phyloP scores from a whole-genome alignment of 2,329 filamentous ascomycete genomes.

The Ceratocystis lukuohia region DNA sequence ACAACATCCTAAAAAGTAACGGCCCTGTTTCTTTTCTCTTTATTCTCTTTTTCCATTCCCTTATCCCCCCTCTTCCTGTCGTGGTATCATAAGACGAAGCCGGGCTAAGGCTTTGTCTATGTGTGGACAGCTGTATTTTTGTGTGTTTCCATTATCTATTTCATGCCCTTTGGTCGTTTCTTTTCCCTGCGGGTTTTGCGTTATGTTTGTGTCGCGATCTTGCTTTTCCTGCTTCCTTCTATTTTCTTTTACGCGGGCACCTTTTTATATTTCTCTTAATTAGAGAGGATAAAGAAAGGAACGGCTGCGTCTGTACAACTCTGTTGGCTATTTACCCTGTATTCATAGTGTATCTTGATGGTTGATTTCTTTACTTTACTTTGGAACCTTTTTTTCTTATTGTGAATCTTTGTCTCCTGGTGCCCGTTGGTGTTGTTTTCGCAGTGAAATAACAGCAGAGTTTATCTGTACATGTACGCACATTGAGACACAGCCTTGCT shows the following conservation, averaged over 20 bases:
- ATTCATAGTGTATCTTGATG: conserved; percentile 18
- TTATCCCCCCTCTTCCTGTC: background rate
- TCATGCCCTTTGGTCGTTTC: background rate
- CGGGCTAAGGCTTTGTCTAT: background rate
- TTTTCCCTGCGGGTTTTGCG: background rate
- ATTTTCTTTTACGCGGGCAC: background rate
- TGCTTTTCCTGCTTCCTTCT: conserved; percentile 3
- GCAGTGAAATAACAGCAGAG: background rate
- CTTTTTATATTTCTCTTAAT: background rate
- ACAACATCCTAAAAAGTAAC: conserved; percentile 11
- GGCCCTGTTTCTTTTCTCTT: background rate
- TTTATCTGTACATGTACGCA: background rate
- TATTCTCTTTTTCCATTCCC: background rate
- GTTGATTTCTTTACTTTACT: conserved; percentile 13
- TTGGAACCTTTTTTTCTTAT: too few species aligned
- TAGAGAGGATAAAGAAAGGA: background rate
- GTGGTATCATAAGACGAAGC: background rate
- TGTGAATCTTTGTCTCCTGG: too few species aligned
- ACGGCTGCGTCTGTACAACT: conserved; percentile 7
- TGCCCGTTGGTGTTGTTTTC: background rate
- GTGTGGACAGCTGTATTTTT: conserved; percentile 8
- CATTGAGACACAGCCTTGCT: background rate
- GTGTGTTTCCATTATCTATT: conserved; percentile 1
- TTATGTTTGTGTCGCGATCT: background rate
- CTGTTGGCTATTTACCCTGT: conserved; percentile 14